These are phyloP conservation scores for Nigrograna mackinnonii DNA, from an alignment of 2,329 filamentous ascomycete genomes.

Conservation along the genomic window DNA sequence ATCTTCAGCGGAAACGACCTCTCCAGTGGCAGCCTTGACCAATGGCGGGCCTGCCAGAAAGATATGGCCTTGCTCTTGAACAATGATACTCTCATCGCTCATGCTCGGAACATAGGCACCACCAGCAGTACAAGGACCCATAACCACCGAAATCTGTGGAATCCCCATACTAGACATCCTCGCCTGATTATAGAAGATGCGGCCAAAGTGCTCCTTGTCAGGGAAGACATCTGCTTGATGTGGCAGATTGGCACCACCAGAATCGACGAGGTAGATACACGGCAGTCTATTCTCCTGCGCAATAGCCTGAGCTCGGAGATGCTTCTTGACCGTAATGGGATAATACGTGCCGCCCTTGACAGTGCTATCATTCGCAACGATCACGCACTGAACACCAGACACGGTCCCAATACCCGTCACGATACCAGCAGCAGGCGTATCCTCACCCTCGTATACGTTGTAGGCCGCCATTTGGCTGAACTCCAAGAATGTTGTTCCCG, in stretches of 20 bases:
- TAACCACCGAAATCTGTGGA: constrained; percentile 91
- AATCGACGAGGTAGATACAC: constrained; percentile 96
- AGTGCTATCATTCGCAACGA: constrained; percentile 94
- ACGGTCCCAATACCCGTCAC: constrained; percentile 91
- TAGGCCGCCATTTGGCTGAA: constrained; percentile 90
- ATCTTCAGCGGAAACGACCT: constrained; percentile 87
- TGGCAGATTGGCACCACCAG: constrained; percentile 90
- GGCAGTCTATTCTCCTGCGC: constrained; percentile 81
- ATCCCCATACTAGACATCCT: constrained; percentile 88
- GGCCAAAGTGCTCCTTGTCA: constrained; percentile 91
- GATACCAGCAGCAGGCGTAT: constrained; percentile 87
- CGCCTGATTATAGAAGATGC: constrained; percentile 98
- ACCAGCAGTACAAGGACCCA: constrained; percentile 95
- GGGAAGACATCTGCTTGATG: constrained; percentile 97
- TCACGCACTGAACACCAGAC: constrained; percentile 87
- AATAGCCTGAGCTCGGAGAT: constrained; percentile 87
- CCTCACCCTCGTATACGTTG: constrained; percentile 81
- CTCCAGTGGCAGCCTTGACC: constrained; percentile 94
- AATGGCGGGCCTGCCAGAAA: constrained; percentile 93
- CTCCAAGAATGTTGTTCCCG: constrained; percentile 88
- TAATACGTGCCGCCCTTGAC: constrained; percentile 98
- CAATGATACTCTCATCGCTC: constrained; percentile 97
- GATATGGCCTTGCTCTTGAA: constrained; percentile 93
- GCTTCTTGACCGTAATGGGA: constrained; percentile 97
- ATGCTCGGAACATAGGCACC: constrained; percentile 96